Evolutionary conservation across 2,329 filamentous ascomycete genomes (phyloP).

Genomic region (Periconia digitata): DNA sequence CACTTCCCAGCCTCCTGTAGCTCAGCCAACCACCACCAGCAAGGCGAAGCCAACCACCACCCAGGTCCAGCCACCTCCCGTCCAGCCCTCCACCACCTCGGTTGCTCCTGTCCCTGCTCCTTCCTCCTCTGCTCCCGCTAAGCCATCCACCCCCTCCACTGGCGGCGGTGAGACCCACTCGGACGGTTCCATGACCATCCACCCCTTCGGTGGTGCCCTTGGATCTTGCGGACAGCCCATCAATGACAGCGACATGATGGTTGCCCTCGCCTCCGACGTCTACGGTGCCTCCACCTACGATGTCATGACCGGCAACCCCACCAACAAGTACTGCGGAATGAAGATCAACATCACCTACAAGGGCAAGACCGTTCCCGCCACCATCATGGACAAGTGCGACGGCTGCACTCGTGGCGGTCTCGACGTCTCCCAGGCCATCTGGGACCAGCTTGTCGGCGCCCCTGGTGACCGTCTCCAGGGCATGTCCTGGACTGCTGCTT

Average conservation of each 20-base stretch:
- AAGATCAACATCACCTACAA: conserved; percentile 34
- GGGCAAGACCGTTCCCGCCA: conserved; percentile 28
- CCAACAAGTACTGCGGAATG: conserved; percentile 39
- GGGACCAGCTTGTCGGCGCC: conserved; percentile 26
- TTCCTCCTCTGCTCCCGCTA: conserved; percentile 7
- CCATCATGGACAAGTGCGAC: conserved; percentile 38
- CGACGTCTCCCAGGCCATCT: conserved; percentile 34
- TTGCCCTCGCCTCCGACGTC: conserved; percentile 30
- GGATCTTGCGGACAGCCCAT: conserved; percentile 36
- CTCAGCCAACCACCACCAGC: conserved; percentile 3
- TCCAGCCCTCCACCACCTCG: conserved; percentile 8
- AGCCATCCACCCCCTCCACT: conserved; percentile 4
- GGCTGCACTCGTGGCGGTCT: conserved; percentile 34
- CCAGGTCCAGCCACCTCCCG: background rate
- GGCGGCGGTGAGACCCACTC: conserved; percentile 12
- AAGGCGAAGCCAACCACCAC: conserved; percentile 5
- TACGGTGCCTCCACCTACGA: conserved; percentile 36
- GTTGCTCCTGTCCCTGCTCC: background rate
- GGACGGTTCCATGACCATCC: conserved; percentile 37
- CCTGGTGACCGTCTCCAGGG: conserved; percentile 22
- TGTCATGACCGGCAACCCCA: conserved; percentile 29
- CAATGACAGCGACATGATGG: conserved; percentile 23
- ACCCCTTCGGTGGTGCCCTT: conserved; percentile 29
- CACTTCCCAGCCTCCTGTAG: background rate
- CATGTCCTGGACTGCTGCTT: conserved; percentile 25